A percentile compares a stretch with the other conserved stretches of the same genome.
Conservation (phyloP, 1,139 yeast species). For the Magnusiomyces paraingens region DNA sequence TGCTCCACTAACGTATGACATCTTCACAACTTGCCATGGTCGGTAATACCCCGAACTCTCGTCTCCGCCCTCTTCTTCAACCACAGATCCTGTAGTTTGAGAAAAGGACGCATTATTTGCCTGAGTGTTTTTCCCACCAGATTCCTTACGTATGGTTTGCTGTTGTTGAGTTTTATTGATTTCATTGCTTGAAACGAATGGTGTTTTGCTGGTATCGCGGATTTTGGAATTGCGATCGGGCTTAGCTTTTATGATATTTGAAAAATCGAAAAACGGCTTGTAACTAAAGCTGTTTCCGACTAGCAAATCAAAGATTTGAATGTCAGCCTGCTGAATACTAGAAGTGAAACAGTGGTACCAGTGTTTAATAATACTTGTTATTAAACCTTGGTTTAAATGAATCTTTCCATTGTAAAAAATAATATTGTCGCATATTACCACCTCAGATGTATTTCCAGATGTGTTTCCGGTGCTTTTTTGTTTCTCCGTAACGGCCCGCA, state of each 20-base stretch:
- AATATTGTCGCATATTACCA: conserved; percentile 1
- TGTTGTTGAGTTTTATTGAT: too few species aligned
- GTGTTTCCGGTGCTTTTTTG: not conserved
- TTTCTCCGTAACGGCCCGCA: not conserved
- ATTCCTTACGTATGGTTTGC: not conserved
- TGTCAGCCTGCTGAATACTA: not conserved
- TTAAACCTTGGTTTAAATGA: not conserved
- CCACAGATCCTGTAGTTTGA: not conserved
- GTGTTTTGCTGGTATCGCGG: not conserved
- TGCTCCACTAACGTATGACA: conserved; percentile 1
- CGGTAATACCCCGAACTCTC: not conserved
- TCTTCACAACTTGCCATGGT: conserved; percentile 6
- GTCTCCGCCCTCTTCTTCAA: not conserved
- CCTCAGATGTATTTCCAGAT: not conserved
- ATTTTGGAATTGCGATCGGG: not conserved
- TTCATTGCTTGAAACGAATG: not conserved
- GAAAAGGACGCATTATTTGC: not conserved
- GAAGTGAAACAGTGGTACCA: conserved; percentile 6
- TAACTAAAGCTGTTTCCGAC: not conserved
- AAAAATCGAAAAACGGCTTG: conserved; percentile 3
- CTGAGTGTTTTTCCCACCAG: not conserved
- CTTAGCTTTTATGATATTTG: not conserved
- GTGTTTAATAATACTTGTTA: conserved; percentile 2
- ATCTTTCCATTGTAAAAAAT: not conserved
- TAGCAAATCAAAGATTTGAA: not conserved